These are phyloP conservation scores for Neckera pumila DNA, from an alignment of 225 moss, liverwort and hornwort genomes.

Conservation along the genomic window DNA sequence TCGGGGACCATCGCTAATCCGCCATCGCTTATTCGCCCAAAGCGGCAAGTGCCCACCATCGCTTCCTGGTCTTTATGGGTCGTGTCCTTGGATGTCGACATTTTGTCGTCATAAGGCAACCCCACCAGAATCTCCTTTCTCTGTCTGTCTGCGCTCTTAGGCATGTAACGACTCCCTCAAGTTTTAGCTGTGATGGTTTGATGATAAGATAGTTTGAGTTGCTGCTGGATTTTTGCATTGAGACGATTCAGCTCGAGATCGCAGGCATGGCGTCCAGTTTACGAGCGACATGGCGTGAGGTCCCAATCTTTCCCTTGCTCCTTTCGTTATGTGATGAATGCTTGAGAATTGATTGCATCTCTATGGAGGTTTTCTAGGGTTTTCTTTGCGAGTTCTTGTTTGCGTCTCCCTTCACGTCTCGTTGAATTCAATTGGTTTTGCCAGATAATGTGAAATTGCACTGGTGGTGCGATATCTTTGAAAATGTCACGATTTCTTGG, in stretches of 20 bases:
- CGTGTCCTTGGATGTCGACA: not conserved
- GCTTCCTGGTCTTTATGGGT: not conserved
- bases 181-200: not conserved
- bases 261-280: constrained; percentile 6
- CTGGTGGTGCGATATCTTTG: not conserved
- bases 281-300: constrained; percentile 17
- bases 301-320: not conserved
- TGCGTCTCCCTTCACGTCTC: not conserved
- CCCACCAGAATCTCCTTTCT: not conserved
- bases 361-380: not conserved
- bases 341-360: not conserved
- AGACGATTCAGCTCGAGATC: not conserved
- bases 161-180: too few relatives aligned
- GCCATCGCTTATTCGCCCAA: not conserved
- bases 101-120: not conserved
- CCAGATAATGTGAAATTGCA: not conserved
- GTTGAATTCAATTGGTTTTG: not conserved
- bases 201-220: not conserved
- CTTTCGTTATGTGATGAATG: not conserved
- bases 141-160: not conserved
- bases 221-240: not conserved
- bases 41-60: too few relatives aligned
- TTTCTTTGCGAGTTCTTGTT: not conserved
- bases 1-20: not conserved
- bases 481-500: not conserved